Evolutionary conservation across 2,329 filamentous ascomycete species (phyloP), one percentile per base, ranked within the genome.

Genomic region (Exophiala calicioides): DNA sequence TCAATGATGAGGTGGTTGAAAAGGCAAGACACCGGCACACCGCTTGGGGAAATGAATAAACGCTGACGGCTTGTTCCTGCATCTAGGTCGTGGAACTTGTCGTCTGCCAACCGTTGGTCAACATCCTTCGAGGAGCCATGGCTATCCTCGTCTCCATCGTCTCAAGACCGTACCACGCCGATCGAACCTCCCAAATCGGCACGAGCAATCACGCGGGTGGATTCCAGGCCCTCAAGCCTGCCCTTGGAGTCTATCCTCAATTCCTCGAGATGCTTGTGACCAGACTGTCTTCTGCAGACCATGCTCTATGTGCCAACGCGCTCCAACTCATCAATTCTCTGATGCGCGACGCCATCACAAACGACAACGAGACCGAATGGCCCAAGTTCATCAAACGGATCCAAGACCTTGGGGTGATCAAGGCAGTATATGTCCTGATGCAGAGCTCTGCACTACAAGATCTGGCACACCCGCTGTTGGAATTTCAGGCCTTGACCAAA

Each of bases 51-150:
- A 35, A 39, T 19, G 26, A 32, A 24, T n/a, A 37, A 40, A 30
- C 21, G 27, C 33, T 44, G 26, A 49, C 46, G 12, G 16, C 10
- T 27, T 30, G 13, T 23, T 36, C 12, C 26, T 24, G 21, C 23
- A 16, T 52, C 35, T 60, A 84, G 74, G 82, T 95, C 52, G 90
- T 97, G 59, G 86, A 96, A 67, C 78, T 98, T 40, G 89, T 97
- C 53, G 91, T 97, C 60, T 91, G 84, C 23, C 93, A 97, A 66
- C 93, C 91, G 18, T 79, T 98, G 52, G 93, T 98, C 69, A 98
- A 98, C 66, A 96, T 97, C 63, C 81, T 98, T 50, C 83, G 93
- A 55, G 93, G 93, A 61, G 91, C 91, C 62, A 95, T 98, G 87
- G 91, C 90, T 35, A 94, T 98, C 52, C 79, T 98, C 45, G 91